A percentile compares a stretch with the other conserved stretches of the same genome.
These are phyloP conservation scores for Abrus precatorius DNA, from an alignment of 306 rosid species.

Conservation along the genomic window DNA sequence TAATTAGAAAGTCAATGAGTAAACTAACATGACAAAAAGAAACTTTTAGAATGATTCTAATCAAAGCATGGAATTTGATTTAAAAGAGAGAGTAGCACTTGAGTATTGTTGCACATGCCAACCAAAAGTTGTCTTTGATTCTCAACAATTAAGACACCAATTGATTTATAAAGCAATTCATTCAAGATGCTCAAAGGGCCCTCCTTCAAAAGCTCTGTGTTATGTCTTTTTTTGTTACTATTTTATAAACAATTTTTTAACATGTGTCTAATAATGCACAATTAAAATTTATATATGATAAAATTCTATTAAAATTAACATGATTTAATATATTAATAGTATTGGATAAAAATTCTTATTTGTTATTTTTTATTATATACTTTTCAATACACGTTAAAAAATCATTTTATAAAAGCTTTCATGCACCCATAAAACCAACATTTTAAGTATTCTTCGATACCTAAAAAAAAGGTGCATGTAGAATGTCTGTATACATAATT, in stretches of 20 bases:
- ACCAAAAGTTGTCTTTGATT: constrained; percentile 46
- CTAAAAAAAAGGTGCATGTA: constrained; percentile 13
- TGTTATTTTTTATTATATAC: no score
- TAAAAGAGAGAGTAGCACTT: constrained; percentile 38
- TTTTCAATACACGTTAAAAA: no score
- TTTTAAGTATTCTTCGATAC: neutral
- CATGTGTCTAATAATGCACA: no score
- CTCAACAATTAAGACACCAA: constrained; percentile 24
- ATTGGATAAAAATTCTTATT: no score
- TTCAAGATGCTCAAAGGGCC: constrained; percentile 46
- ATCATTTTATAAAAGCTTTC: constrained; percentile 23
- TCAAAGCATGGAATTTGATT: constrained; percentile 39
- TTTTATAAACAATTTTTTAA: no score
- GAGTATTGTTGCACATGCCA: constrained; percentile 47
- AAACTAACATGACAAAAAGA: constrained; percentile 39
- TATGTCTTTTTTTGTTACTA: neutral
- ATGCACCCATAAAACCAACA: constrained; percentile 1
- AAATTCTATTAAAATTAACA: no score
- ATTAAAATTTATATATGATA: no score
- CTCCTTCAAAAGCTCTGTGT: constrained; percentile 21
- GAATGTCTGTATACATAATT: constrained; percentile 5
- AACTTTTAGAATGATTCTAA: constrained; percentile 49
- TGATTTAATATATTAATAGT: no score
- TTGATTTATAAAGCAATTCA: constrained; percentile 24
- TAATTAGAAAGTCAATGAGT: constrained; percentile 38